Base-by-base conservation (phyloP, 2,329 filamentous ascomycete species). In the Penicillium sclerotiorum region DNA sequence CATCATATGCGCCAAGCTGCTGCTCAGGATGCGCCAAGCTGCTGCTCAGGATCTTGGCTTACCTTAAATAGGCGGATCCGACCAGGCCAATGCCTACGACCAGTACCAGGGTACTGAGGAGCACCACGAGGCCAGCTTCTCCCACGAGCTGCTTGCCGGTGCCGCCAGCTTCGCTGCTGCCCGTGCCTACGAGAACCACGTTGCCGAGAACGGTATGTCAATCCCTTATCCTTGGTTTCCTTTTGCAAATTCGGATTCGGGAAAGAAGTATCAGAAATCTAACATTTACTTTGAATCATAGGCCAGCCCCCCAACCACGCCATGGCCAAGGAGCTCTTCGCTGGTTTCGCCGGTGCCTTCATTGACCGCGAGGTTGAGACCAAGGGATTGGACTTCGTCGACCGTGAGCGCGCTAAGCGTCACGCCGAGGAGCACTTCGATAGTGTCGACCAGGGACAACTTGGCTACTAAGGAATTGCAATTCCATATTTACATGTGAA, bases 141-240 rank as follows among this genome's bases (percentile, higher is more conserved):
- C 80, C 61, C 89, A 94, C 72, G 89, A 94, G 76, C 67, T 90
- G 46, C 69, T 94, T 48, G 88, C 85, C 55, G 88, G 88, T 55
- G 89, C 84, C 47, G 89, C 88, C 45, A 83, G 86, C 56, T 94
- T 90, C 68, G 86, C 85, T 59, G 89, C 86, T 60, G 87, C 92
- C 80, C 90, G 90, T 77, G 77, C 86, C 25, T 92, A 87, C 64
- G 88, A 92, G 73, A 82, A 90, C 66, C 79, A 82, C 62, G 87
- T 90, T 73, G 84, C 85, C 60, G 73, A 72, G 39, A 80, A 90
- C 65, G 88, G 85, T 84, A 74, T 33, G 74, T 7, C 25, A 4
- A 28, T 21, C 12, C 27, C 65, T 7, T 7, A 4, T 21, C 18
- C 15, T 12, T n/a, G 12, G 13, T 18, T 9, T 17, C 17, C 9